A percentile compares a stretch with the other conserved stretches of the same genome.
Conservation (phyloP, 495 filamentous ascomycete species). For the Trichoderma erinaceum region DNA sequence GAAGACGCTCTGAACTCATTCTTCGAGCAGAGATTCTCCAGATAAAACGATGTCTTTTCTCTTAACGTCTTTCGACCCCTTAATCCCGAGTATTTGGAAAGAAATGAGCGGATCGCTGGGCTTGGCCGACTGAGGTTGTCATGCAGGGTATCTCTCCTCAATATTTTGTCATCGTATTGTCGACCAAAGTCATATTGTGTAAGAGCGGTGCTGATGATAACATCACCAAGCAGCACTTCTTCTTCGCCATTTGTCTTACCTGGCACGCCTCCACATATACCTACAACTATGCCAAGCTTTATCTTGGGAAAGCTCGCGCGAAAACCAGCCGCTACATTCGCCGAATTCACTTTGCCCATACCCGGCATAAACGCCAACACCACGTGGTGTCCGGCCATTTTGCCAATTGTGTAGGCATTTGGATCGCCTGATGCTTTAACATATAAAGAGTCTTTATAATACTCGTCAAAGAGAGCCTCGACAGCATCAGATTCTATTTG, state of each 20-base stretch:
- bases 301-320: constrained; percentile 27
- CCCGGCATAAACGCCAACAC: constrained; percentile 28
- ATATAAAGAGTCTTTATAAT: constrained; percentile 25
- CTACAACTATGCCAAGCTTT: constrained; percentile 25
- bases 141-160: neutral
- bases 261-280: constrained; percentile 30
- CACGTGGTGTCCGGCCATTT: constrained; percentile 32
- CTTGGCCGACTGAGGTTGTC: neutral
- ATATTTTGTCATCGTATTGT: neutral
- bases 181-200: constrained; percentile 24
- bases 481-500: constrained; percentile 31
- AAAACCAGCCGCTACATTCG: constrained; percentile 25
- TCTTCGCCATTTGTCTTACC: constrained; percentile 18
- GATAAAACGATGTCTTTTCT: neutral
- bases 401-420: constrained; percentile 34
- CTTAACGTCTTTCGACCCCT: neutral
- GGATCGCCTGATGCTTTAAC: constrained; percentile 22
- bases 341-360: constrained; percentile 31
- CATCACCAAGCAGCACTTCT: constrained; percentile 36
- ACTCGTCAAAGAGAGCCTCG: constrained; percentile 21
- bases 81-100: neutral
- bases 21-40: neutral
- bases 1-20: neutral
- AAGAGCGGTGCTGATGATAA: constrained; percentile 35
- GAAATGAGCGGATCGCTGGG: neutral